Base-by-base conservation (phyloP, 192 early-diverging fungal genomes). In the Globomyces pollinis-pini region DNA sequence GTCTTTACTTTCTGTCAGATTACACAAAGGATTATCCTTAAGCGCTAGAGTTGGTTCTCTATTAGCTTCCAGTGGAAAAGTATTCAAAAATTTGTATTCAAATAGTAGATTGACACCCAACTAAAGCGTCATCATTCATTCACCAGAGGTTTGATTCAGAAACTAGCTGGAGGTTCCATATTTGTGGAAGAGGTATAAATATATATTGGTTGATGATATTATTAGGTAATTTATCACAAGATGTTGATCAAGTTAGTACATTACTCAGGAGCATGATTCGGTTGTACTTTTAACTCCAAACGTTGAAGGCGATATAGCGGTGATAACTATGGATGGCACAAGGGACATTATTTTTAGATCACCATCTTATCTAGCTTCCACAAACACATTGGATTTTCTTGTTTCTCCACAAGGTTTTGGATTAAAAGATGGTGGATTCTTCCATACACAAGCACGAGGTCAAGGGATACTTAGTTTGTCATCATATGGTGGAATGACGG, bases 171-270 rank as follows among this genome's bases (percentile, higher is more conserved):
- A 4, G 44, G 44, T 21, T 47, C 44, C 7, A 28, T 47, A 20
- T 47, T 47, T 47, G 8, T 47, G n/a, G 44, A 47, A 47, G 28
- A 47, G n/a, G n/a, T n/a, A n/a, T n/a, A n/a, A n/a, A n/a, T n/a
- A n/a, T n/a, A n/a, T n/a, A n/a, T n/a, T n/a, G n/a, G n/a, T n/a
- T n/a, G n/a, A n/a, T n/a, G n/a, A n/a, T n/a, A n/a, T n/a, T n/a
- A n/a, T n/a, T n/a, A n/a, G n/a, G n/a, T n/a, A n/a, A n/a, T n/a
- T n/a, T n/a, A n/a, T n/a, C n/a, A n/a, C n/a, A n/a, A n/a, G n/a
- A n/a, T n/a, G n/a, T n/a, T n/a, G n/a, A n/a, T n/a, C n/a, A n/a
- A n/a, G n/a, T n/a, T n/a, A n/a, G n/a, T n/a, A n/a, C n/a, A n/a
- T n/a, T n/a, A n/a, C n/a, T n/a, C n/a, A n/a, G n/a, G n/a, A n/a